Evolutionary conservation across 495 filamentous ascomycete genomes (phyloP), one percentile per base, ranked within the genome.

Genomic region (Hypoxylon rickii): DNA sequence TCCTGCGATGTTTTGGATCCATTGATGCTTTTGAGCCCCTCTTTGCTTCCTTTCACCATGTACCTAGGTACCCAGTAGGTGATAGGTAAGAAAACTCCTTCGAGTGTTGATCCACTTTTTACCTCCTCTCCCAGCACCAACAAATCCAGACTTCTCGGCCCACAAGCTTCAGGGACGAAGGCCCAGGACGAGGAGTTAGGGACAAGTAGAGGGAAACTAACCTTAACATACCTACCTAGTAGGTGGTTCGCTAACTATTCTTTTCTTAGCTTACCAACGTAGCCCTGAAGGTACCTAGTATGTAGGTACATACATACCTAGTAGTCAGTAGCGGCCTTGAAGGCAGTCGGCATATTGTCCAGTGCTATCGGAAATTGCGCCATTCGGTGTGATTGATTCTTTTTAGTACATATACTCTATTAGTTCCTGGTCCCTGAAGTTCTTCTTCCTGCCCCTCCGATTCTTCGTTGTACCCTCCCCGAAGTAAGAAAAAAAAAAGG

Each of bases 381-480:
- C 60, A 64, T 64, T 51, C 53, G 10, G 24, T 31, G 13, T 51
- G 4, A 29, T 4, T n/a, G 24, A 4, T 29, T 4, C 24, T 29
- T 4, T 10, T 29, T 4, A 29, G 24, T 29, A 29, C 24, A 29
- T 29, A 29, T 29, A 29, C 10, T 4, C 24, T 29, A 4, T 4
- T 10, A 4, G 24, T 29, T 29, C 24, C 24, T 29, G 24, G 33
- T 49, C 46, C 29, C 37, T 17, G 43, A n/a, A n/a, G n/a, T 46
- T 38, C 20, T 16, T 48, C 18, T 49, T 46, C 53, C 61, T 58
- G 44, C 58, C 61, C 58, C 58, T 51, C 57, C 48, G 55, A 37
- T 47, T 51, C 42, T 49, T 33, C n/a, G n/a, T n/a, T 40, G 48
- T 42, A 20, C 3, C 51, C 58, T 10, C 24, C 10, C 24, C 24